These are phyloP conservation scores for Torrubiella hemipterigena DNA, from an alignment of 2,329 filamentous ascomycete genomes.

Conservation along the genomic window DNA sequence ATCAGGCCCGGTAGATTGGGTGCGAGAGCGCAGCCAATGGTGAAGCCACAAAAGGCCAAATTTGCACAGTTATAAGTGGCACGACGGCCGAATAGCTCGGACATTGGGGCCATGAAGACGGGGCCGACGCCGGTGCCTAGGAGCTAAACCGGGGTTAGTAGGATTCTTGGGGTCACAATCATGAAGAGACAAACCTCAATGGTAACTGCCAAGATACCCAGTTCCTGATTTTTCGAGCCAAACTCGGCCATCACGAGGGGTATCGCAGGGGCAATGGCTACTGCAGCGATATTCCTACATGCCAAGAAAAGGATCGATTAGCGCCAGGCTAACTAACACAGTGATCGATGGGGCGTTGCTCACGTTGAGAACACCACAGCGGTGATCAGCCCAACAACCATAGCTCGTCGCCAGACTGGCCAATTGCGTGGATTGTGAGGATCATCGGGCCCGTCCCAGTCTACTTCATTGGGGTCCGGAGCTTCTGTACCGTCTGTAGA, in stretches of 20 bases:
- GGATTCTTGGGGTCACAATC: too few species aligned
- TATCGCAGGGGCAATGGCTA: neutral
- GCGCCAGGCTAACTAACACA: neutral
- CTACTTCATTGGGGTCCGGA: neutral
- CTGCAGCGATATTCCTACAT: neutral
- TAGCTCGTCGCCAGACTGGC: neutral
- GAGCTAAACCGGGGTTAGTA: too few species aligned
- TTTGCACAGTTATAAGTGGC: neutral
- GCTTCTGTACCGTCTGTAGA: too few species aligned
- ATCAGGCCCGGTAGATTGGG: neutral
- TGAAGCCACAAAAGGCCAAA: neutral
- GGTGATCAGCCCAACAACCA: neutral
- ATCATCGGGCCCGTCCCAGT: neutral
- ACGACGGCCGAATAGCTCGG: neutral
- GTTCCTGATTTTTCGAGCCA: neutral
- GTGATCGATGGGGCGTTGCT: neutral
- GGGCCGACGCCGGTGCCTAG: neutral
- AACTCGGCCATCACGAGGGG: neutral
- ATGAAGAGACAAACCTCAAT: too few species aligned
- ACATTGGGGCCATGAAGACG: neutral
- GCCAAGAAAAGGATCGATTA: neutral
- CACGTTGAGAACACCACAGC: neutral
- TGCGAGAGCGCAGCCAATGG: neutral
- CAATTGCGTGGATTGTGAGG: neutral
- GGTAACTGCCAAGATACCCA: neutral